A percentile compares a stretch with the other conserved stretches of the same genome.
These are phyloP conservation scores for Penicillium digitatum DNA, from an alignment of 2,329 filamentous ascomycete genomes.

Conservation along the genomic window DNA sequence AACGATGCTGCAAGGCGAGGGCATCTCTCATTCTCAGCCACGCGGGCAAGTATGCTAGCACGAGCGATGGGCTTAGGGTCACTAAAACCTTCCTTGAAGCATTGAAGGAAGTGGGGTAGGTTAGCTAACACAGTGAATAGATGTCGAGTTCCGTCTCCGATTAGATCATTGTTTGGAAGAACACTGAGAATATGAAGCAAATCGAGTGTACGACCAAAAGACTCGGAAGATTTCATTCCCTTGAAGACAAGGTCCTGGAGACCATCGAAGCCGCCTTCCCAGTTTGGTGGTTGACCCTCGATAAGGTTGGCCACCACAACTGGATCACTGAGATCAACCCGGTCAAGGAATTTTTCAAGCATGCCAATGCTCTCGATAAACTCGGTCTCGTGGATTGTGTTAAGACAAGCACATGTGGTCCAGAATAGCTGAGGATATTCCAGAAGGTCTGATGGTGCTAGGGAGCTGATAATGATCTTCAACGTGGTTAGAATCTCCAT, in stretches of 20 bases:
- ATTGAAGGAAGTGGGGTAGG: conserved; percentile 75
- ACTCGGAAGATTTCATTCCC: conserved; percentile 79
- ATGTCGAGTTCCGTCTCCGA: conserved; percentile 76
- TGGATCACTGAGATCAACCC: conserved; percentile 72
- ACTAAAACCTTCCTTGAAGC: conserved; percentile 63
- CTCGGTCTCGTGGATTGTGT: conserved; percentile 94
- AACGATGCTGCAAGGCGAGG: conserved; percentile 65
- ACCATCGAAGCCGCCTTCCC: conserved; percentile 86
- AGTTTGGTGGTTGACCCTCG: conserved; percentile 75
- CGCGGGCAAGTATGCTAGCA: conserved; percentile 65
- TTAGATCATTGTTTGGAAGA: conserved; percentile 72
- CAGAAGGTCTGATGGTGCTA: conserved; percentile 73
- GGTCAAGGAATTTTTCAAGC: conserved; percentile 79
- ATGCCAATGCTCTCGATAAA: conserved; percentile 89
- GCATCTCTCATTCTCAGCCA: conserved; percentile 69
- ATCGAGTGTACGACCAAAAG: conserved; percentile 71
- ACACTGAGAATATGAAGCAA: conserved; percentile 74
- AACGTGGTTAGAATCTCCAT: conserved; percentile 96
- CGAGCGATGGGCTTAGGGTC: conserved; percentile 57
- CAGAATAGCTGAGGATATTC: conserved; percentile 96
- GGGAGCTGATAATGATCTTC: conserved; percentile 81
- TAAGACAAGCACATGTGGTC: conserved; percentile 93
- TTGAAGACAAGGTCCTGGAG: conserved; percentile 85
- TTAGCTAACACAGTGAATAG: conserved; percentile 90
- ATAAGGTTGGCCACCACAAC: conserved; percentile 66